Conservation (phyloP, 139 green algal genomes). For the Closterium sp. region DNA sequence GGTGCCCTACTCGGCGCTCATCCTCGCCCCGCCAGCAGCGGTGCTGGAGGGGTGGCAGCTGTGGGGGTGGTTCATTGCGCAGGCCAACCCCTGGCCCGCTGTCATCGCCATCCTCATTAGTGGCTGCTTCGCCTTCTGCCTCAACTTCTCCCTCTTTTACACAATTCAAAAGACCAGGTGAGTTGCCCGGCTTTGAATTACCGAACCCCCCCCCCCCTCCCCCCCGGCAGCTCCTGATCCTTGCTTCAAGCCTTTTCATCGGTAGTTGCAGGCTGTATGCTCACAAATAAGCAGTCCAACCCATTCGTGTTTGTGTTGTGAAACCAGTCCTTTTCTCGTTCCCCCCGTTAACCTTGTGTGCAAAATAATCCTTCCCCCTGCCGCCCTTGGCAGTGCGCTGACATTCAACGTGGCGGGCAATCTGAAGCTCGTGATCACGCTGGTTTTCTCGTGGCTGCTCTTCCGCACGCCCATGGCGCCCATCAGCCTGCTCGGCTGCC, state of each 20-base stretch:
- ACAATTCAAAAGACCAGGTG: slow-evolving; percentile 44
- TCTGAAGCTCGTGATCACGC: slow-evolving; percentile 16
- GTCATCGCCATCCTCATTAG: slow-evolving; percentile 28
- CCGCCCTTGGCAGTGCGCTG: background rate
- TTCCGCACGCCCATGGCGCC: slow-evolving; percentile 14
- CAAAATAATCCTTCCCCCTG: background rate
- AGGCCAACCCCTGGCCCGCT: background rate
- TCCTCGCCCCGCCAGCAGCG: slow-evolving; percentile 23
- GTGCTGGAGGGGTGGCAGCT: slow-evolving; percentile 29
- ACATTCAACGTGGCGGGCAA: slow-evolving; percentile 42
- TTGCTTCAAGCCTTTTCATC: background rate
- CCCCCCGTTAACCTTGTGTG: too few species aligned
- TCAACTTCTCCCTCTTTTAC: slow-evolving; percentile 55
- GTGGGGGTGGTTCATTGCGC: slow-evolving; percentile 3
- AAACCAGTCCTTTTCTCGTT: background rate
- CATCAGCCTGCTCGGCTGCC: slow-evolving; percentile 1
- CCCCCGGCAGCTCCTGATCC: too few species aligned
- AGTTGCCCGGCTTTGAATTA: too few species aligned
- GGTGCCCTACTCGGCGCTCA: slow-evolving; percentile 35
- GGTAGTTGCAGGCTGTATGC: background rate
- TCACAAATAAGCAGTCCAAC: too few species aligned
- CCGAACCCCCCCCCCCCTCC: too few species aligned
- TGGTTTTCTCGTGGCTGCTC: slow-evolving; percentile 9
- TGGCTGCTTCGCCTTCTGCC: slow-evolving; percentile 41
- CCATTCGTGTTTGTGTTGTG: too few species aligned